A percentile compares a stretch with the other conserved stretches of the same genome.
Conservation (phyloP, 164 flowering plant genomes). For the Pachysandra terminalis region DNA sequence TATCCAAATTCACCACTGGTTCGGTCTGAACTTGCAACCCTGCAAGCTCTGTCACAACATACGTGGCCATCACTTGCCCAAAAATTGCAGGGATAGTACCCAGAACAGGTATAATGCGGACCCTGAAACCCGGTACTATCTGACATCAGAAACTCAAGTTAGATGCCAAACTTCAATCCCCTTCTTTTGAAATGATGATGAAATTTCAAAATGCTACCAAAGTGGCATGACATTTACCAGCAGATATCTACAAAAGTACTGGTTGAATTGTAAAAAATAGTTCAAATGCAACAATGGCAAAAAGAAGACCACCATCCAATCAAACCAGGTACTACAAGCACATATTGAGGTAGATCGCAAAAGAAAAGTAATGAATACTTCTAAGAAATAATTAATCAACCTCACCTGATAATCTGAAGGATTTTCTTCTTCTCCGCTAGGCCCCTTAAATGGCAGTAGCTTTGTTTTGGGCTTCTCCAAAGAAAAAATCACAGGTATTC, state of each 20-base stretch:
- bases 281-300: no score
- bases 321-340: neutral
- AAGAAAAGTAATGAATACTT: slow-evolving; percentile 1
- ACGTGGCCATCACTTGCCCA: slow-evolving; percentile 98
- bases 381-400: slow-evolving; percentile 3
- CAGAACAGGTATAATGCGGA: slow-evolving; percentile 91
- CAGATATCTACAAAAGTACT: no score
- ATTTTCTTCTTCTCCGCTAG: slow-evolving; percentile 79
- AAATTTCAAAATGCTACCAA: neutral
- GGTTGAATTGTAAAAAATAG: no score
- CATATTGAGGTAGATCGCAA: neutral
- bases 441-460: slow-evolving; percentile 87
- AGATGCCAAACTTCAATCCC: slow-evolving; percentile 3
- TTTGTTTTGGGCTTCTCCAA: slow-evolving; percentile 92
- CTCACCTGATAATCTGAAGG: slow-evolving; percentile 94
- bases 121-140: slow-evolving; percentile 93
- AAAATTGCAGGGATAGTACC: slow-evolving; percentile 97
- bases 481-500: slow-evolving; percentile 93
- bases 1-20: slow-evolving; percentile 80
- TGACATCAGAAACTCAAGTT: slow-evolving; percentile 28
- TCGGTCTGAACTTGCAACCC: slow-evolving; percentile 74
- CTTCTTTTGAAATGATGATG: neutral
- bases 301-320: neutral
- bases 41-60: slow-evolving; percentile 79
- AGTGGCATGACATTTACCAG: neutral